phyloP scores from a whole-genome alignment of 371 early-diverging fungal genomes.

The Mucor piriformis region DNA sequence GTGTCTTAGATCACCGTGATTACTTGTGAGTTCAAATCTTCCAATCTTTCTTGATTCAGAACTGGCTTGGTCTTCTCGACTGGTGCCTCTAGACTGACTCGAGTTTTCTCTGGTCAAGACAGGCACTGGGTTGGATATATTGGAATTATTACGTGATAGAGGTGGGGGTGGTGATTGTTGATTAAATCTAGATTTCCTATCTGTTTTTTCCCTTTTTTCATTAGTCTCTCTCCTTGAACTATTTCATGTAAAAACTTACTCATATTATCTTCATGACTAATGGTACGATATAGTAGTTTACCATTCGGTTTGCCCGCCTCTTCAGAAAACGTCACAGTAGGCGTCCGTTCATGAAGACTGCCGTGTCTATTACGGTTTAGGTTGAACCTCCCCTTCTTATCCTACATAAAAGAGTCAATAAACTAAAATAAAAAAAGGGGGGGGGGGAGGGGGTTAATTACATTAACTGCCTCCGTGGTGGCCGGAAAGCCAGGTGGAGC shows the following conservation, averaged over 20 bases:
- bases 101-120: conserved; percentile 3
- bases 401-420: neutral
- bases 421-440: neutral
- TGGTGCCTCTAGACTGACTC: conserved; percentile 9
- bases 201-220: neutral
- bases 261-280: conserved; percentile 27
- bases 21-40: conserved; percentile 31
- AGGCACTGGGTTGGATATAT: conserved; percentile 4
- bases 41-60: conserved; percentile 32
- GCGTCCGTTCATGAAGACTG: conserved; percentile 20
- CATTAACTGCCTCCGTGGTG: neutral
- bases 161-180: conserved; percentile 14
- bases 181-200: conserved; percentile 10
- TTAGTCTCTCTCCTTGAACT: no score
- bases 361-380: conserved; percentile 15
- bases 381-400: conserved; percentile 9
- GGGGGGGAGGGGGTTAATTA: neutral
- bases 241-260: no score
- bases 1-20: neutral
- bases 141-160: conserved; percentile 28
- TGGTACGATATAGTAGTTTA: conserved; percentile 23
- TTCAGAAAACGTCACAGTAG: conserved; percentile 26
- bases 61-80: neutral
- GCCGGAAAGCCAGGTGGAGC: conserved; percentile 10
- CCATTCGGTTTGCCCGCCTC: conserved; percentile 5